A percentile compares a stretch with the other conserved stretches of the same genome.
Conservation (phyloP, 2,329 filamentous ascomycete genomes). For the Colletotrichum musae region DNA sequence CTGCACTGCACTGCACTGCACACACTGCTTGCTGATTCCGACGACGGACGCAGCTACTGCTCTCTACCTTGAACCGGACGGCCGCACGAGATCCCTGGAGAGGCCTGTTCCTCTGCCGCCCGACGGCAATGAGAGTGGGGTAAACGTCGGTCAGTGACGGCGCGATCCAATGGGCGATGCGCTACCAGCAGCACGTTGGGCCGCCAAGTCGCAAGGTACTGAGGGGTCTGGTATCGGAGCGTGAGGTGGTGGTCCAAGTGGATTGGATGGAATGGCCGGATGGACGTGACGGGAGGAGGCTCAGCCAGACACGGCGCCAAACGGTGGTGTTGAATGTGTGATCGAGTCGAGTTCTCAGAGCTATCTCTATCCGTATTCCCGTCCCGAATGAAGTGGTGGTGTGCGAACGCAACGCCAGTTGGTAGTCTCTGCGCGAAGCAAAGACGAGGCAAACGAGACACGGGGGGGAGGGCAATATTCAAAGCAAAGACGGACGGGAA, state of each 20-base stretch:
- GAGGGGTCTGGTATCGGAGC: slow-evolving; percentile 34
- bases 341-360: slow-evolving; percentile 7
- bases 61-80: background rate
- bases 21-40: slow-evolving; percentile 1
- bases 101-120: slow-evolving; percentile 35
- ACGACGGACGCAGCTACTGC: background rate
- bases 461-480: background rate
- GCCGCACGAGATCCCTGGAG: slow-evolving; percentile 15
- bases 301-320: background rate
- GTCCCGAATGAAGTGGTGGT: slow-evolving; percentile 26
- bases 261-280: background rate
- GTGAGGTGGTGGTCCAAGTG: slow-evolving; percentile 32
- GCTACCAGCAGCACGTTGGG: slow-evolving; percentile 26
- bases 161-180: slow-evolving; percentile 27
- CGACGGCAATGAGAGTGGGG: slow-evolving; percentile 32
- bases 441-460: slow-evolving; percentile 4
- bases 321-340: slow-evolving; percentile 6
- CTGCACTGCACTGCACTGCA: background rate
- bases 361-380: background rate
- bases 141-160: slow-evolving; percentile 35
- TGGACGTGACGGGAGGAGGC: slow-evolving; percentile 18
- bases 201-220: slow-evolving; percentile 37
- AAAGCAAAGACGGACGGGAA: background rate
- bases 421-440: slow-evolving; percentile 31
- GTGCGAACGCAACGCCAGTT: slow-evolving; percentile 34